Conservation (phyloP, 2,329 filamentous ascomycete genomes). For the Exophiala sideris region DNA sequence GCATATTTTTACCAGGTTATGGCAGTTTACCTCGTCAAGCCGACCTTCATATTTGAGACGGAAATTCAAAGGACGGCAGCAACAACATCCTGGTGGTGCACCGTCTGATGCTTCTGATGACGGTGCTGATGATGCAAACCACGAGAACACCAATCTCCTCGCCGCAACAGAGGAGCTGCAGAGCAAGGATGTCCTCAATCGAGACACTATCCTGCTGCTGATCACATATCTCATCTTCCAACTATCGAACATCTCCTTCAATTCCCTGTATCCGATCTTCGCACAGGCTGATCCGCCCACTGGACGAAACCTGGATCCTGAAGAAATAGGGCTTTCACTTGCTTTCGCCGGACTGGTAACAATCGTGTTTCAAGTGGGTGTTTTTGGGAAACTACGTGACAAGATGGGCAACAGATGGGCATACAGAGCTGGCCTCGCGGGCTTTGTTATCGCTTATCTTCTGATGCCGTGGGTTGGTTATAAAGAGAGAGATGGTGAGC, state of each 20-base stretch:
- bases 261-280: conserved; percentile 92
- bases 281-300: conserved; percentile 70
- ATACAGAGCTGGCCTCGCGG: conserved; percentile 73
- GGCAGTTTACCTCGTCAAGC: conserved; percentile 62
- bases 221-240: conserved; percentile 90
- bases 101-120: conserved; percentile 18
- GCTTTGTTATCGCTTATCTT: conserved; percentile 77
- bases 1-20: conserved; percentile 64
- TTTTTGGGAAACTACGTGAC: conserved; percentile 76
- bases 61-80: conserved; percentile 7
- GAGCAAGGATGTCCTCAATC: conserved; percentile 64
- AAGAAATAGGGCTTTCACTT: conserved; percentile 79
- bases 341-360: conserved; percentile 81
- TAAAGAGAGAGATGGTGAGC: conserved; percentile 51
- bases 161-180: conserved; percentile 48
- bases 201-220: conserved; percentile 77
- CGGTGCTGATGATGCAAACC: conserved; percentile 38
- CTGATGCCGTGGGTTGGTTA: conserved; percentile 90
- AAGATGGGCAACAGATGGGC: conserved; percentile 80
- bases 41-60: conserved; percentile 58
- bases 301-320: conserved; percentile 70
- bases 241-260: conserved; percentile 90
- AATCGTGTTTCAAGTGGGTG: conserved; percentile 82
- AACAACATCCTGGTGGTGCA: conserved; percentile 9
- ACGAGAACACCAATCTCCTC: conserved; percentile 37